Evolutionary conservation across 768 basidiomycete genomes (phyloP).

Genomic region (Scleroderma citrinum): DNA sequence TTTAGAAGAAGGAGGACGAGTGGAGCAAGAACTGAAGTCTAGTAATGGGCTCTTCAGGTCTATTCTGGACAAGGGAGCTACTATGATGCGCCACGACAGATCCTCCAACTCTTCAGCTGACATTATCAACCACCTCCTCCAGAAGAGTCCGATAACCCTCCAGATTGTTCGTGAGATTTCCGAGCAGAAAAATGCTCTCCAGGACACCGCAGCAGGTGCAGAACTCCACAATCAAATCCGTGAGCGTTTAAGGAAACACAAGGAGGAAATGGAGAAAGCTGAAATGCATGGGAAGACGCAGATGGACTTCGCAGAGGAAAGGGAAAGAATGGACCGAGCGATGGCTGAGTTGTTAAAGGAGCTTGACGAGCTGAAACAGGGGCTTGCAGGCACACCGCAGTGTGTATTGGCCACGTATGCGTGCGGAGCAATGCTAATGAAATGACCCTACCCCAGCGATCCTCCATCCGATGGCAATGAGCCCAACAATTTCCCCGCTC

Average conservation of each 20-base stretch:
- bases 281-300: background rate
- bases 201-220: background rate
- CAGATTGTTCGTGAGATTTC: background rate
- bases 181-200: background rate
- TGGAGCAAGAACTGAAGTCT: conserved; percentile 31
- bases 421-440: no score
- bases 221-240: background rate
- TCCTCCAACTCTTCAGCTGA: background rate
- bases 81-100: background rate
- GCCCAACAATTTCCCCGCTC: no score
- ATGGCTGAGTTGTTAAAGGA: no score
- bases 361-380: no score
- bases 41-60: background rate
- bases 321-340: no score
- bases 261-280: background rate
- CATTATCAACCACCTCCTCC: no score
- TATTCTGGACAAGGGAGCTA: background rate
- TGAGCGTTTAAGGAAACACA: background rate
- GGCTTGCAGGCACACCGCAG: no score
- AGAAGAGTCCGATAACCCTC: background rate
- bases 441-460: no score
- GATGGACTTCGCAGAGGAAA: no score
- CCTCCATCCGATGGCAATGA: no score
- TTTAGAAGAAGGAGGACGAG: conserved; percentile 17
- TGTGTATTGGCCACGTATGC: no score